phyloP scores from a whole-genome alignment of 2,329 filamentous ascomycete genomes.

The Neurospora crassa region DNA sequence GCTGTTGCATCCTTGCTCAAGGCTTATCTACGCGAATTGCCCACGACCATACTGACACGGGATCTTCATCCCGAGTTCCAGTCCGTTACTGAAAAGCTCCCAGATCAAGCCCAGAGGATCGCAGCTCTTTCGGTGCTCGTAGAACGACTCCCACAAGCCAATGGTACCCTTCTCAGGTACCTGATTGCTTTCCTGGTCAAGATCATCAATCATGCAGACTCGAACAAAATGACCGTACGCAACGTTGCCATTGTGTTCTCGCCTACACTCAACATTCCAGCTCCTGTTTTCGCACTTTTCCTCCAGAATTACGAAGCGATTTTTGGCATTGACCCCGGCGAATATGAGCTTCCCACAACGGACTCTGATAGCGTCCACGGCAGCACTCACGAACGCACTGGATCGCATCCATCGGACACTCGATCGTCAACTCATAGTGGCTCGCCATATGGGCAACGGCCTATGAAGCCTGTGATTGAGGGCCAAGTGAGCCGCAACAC shows the following conservation, averaged over 20 bases:
- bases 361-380: slow-evolving; percentile 29
- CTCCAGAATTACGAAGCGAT: slow-evolving; percentile 83
- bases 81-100: slow-evolving; percentile 65
- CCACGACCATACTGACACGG: slow-evolving; percentile 80
- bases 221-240: slow-evolving; percentile 97
- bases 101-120: slow-evolving; percentile 67
- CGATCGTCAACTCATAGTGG: slow-evolving; percentile 42
- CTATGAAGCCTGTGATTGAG: slow-evolving; percentile 31
- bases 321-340: slow-evolving; percentile 63
- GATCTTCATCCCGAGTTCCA: slow-evolving; percentile 88
- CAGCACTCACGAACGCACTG: slow-evolving; percentile 17
- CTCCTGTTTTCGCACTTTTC: slow-evolving; percentile 87
- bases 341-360: slow-evolving; percentile 44
- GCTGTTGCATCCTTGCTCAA: slow-evolving; percentile 92
- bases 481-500: slow-evolving; percentile 28
- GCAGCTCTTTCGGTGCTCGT: slow-evolving; percentile 67
- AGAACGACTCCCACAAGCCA: slow-evolving; percentile 68
- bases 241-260: slow-evolving; percentile 98
- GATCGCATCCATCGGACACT: slow-evolving; percentile 19
- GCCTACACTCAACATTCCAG: slow-evolving; percentile 91
- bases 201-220: slow-evolving; percentile 80
- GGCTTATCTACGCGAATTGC: slow-evolving; percentile 84
- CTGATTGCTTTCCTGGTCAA: slow-evolving; percentile 82
- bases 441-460: slow-evolving; percentile 42
- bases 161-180: slow-evolving; percentile 72